phyloP scores from a whole-genome alignment of 768 basidiomycete genomes.

The Russula foetens region DNA sequence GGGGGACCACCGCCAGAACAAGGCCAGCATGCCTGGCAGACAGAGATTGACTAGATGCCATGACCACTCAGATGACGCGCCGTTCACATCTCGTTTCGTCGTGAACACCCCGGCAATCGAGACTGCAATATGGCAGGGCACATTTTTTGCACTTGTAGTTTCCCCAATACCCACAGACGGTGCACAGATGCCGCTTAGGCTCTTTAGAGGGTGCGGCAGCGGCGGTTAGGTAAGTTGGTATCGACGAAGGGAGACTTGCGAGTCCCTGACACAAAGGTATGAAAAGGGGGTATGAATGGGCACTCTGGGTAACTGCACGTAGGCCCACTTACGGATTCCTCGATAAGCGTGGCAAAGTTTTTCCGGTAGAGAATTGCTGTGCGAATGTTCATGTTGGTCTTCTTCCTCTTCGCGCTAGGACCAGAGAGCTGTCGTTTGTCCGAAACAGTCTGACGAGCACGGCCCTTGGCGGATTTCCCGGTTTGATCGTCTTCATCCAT shows the following conservation, averaged over 20 bases:
- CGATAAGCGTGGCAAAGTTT: constrained; percentile 60
- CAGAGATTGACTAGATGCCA: not conserved
- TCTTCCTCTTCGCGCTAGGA: constrained; percentile 55
- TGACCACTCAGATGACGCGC: constrained; percentile 41
- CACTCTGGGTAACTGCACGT: not conserved
- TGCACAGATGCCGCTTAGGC: constrained; percentile 66
- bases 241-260: constrained; percentile 39
- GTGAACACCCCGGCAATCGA: constrained; percentile 65
- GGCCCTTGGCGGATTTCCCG: constrained; percentile 50
- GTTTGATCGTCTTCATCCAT: constrained; percentile 37
- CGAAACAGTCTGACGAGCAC: constrained; percentile 71
- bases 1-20: not conserved
- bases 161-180: constrained; percentile 85
- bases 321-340: constrained; percentile 60
- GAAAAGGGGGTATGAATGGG: not conserved
- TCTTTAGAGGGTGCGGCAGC: constrained; percentile 48
- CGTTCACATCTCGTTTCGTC: constrained; percentile 76
- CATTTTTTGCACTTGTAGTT: constrained; percentile 73
- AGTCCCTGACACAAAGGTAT: constrained; percentile 41
- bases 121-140: constrained; percentile 67
- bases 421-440: constrained; percentile 58
- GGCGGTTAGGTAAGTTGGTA: constrained; percentile 68
- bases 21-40: not conserved
- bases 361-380: constrained; percentile 79
- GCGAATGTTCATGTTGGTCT: constrained; percentile 74